phyloP scores from a whole-genome alignment of 495 filamentous ascomycete species.

The Neurospora sp. region DNA sequence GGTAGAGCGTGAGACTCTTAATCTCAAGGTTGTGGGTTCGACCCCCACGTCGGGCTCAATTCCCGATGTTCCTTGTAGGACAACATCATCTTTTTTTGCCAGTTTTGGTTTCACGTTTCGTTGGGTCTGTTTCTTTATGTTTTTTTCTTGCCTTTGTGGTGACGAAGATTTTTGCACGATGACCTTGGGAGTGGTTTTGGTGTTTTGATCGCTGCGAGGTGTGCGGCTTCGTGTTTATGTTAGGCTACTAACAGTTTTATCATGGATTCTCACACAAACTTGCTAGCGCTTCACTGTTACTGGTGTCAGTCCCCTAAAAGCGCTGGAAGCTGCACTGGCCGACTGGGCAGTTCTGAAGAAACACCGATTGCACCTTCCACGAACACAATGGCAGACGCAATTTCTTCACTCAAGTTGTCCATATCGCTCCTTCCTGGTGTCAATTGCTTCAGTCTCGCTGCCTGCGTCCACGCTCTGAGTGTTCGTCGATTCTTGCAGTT shows the following conservation, averaged over 20 bases:
- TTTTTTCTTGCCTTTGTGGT: not conserved
- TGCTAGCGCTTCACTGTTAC: no score
- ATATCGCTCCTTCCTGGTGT: not conserved
- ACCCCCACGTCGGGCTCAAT: not conserved
- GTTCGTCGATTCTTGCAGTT: no score
- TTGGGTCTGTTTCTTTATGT: not conserved
- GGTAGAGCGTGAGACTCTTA: conserved; percentile 70
- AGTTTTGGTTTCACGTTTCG: not conserved
- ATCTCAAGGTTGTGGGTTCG: conserved; percentile 11
- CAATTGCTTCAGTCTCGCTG: not conserved
- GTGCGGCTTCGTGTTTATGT: not conserved
- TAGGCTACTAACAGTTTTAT: no score
- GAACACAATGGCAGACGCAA: not conserved
- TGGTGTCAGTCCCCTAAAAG: not conserved
- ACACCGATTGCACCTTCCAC: not conserved
- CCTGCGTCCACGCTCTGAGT: not conserved
- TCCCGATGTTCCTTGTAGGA: not conserved
- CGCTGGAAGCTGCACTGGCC: not conserved
- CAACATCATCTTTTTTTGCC: not conserved
- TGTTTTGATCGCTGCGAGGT: not conserved
- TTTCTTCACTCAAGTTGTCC: not conserved
- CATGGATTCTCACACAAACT: no score
- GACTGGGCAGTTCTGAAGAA: not conserved
- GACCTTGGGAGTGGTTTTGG: not conserved
- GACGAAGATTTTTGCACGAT: not conserved